Base-by-base conservation (phyloP, 2,329 filamentous ascomycete species). In the Metarhizium sp. region DNA sequence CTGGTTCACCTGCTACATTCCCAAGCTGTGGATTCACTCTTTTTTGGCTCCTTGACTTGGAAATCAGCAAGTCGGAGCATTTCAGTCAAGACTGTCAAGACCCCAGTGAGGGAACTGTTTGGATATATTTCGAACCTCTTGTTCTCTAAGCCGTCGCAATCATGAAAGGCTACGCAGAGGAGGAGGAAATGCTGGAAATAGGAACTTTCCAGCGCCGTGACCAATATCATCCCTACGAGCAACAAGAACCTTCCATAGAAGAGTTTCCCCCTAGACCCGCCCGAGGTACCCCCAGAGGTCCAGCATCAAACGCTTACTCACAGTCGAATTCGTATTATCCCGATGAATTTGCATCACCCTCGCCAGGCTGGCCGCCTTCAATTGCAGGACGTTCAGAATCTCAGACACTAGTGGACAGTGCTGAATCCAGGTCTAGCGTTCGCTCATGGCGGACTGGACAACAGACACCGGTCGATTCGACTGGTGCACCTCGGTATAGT, bases 121-220 rank as follows among this genome's bases (percentile, higher is more conserved):
- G 32, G 10, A 34, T 34, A 34, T 11, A 34, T 40, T 40, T 40
- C 38, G 38, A 11, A 40, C 38, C 10, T 40, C 38, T 40, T 16
- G 45, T 45, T 53, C 36, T 34, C 32, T 38, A 20, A 20, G 29
- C 25, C 16, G n/a, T 25, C 34, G 18, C 46, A 51, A 60, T 54
- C 34, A 69, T 67, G 66, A 69, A 66, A 57, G 64, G 63, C 50
- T 62, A 64, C 57, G 60, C 60, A 29, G 67, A 68, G 58, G 64
- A 67, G 55, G 63, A 66, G 48, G 69, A 70, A 56, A 69, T 69
- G 66, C 60, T 69, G 55, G 69, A 71, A 50, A 69, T 71, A 48
- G 68, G 71, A 47, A 61, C 62, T 13, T 58, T 60, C 18, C 55
- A 62, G 43, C 60, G 61, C 50, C 62, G 62, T 36, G 57, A 56